Evolutionary conservation across 768 basidiomycete species (phyloP), one percentile per base, ranked within the genome.

Genomic region (Agaricus sinodeliciosus): DNA sequence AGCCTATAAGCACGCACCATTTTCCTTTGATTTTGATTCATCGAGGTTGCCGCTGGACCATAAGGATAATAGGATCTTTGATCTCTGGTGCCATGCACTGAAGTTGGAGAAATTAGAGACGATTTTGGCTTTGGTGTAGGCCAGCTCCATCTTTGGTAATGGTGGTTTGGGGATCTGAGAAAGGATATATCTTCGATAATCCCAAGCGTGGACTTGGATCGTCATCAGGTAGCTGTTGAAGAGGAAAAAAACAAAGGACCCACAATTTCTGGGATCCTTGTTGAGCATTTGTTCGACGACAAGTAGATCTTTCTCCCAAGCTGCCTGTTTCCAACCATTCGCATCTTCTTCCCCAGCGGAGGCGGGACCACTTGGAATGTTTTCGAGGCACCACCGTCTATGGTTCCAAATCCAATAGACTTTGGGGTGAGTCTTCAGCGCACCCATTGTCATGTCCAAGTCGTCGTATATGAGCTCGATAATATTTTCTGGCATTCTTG

Each of bases 391-490:
- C 96, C 96, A 98, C 60, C 85, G 75, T 36, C 96, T 82, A 62
- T 99, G 94, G 64, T 94, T 97, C 96, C 96, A 99, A 60, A 98
- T 93, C 86, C 90, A 93, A 65, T 99, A 99, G 16, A 96, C 85
- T 65, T 98, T 99, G 12, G 96, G 96, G 63, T 94, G 82, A 8
- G 78, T 73, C 61, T 89, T 87, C 41, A 99, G 77, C 5, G 87
- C 84, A 3, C 75, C 69, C 64, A 85, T 90, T 0, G 94, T 97
- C 72, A 94, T 78, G 2, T 77, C 69, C 26, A 99, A 70, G 53
- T 99, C 96, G 37, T 79, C 73, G 2, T 79, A 69, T 4, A 98
- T 77, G 15, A 86, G 45, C 9, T 75, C 65, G 48, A 92, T 84
- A 34, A 83, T 72, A 42, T 83, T 75, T 51, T 80, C 73, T 2